Evolutionary conservation across 2,329 filamentous ascomycete species (phyloP), one percentile per base, ranked within the genome.

Genomic region (Fusarium sp.): DNA sequence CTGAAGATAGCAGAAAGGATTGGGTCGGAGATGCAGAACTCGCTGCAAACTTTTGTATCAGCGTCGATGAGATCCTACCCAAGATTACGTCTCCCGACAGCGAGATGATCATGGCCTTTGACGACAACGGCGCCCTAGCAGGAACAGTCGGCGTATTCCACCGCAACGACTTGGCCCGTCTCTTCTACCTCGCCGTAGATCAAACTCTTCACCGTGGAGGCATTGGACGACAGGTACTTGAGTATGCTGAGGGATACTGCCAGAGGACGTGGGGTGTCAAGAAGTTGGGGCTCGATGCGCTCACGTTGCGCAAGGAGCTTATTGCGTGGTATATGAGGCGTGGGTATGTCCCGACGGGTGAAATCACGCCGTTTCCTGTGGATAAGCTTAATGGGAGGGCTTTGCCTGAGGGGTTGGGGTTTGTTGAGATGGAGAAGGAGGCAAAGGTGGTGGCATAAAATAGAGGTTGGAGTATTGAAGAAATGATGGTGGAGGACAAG

Each of bases 1-100:
- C 83, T 51, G 76, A 80, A 4, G 84, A 85, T 46, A 81, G 69
- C 66, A 76, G 83, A 57, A 65, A 78, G 62, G 60, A 75, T 59
- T 78, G 76, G 76, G 81, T 81, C 0, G 84, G 78, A 5, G 75
- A 83, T 62, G 74, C 80, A 36, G 78, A 78, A 89, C 87, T 95
- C 9, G 93, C 89, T 51, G 93, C 92, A 12, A 90, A 87, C 58
- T 94, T 94, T 82, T 92, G 89, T 3, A 92, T 92, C 3, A 87
- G 88, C 58, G 92, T 94, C 76, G 89, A 92, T 66, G 90, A 92
- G 78, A 80, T 87, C 22, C 90, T 90, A 0, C 89, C 92, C 12
- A 88, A 84, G 5, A 83, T 85, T 57, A 53, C 59, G 16, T 73
- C 72, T 0, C 74, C 78, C 0, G 74, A 82, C 20, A 73, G 75